These are phyloP conservation scores for Bathelium albidoporum DNA, from an alignment of 495 filamentous ascomycete genomes.

Conservation along the genomic window DNA sequence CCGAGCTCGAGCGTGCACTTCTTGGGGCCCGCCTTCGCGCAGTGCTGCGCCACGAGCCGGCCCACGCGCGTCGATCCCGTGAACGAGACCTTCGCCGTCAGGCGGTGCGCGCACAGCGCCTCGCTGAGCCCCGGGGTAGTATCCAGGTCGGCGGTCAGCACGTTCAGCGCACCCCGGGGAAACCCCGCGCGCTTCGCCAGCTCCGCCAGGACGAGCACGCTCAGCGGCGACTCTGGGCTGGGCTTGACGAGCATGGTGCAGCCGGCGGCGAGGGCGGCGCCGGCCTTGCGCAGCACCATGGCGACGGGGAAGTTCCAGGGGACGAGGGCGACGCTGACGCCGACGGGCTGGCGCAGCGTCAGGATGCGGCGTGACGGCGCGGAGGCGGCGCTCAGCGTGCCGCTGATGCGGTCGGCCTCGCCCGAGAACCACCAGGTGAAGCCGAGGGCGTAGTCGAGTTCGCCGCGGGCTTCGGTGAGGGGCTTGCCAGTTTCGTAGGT, in stretches of 20 bases:
- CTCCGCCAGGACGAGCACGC: constrained; percentile 29
- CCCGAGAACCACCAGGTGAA: constrained; percentile 45
- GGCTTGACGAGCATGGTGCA: constrained; percentile 41
- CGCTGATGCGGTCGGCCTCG: constrained; percentile 61
- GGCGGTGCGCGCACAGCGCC: constrained; percentile 29
- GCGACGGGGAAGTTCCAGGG: constrained; percentile 52
- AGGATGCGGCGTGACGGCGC: constrained; percentile 53
- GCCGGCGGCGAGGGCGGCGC: constrained; percentile 59
- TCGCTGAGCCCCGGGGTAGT: constrained; percentile 33
- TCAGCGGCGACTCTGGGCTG: constrained; percentile 33
- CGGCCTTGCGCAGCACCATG: constrained; percentile 60
- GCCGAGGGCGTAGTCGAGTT: constrained; percentile 38
- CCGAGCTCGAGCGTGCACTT: constrained; percentile 35
- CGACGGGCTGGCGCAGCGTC: constrained; percentile 61
- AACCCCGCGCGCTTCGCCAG: constrained; percentile 36
- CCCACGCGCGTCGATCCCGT: constrained; percentile 33
- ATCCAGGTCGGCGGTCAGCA: constrained; percentile 31
- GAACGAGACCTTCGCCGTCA: constrained; percentile 35
- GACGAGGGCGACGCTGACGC: constrained; percentile 53
- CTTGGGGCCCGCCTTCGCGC: constrained; percentile 31
- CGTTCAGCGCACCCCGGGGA: constrained; percentile 28
- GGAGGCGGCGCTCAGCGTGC: constrained; percentile 45
- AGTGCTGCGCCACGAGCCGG: constrained; percentile 32
- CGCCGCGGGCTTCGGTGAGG: constrained; percentile 35
- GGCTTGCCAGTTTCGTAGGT: constrained; percentile 43